phyloP scores from a whole-genome alignment of 331 rosid genomes.

The Telfairia occidentalis region DNA sequence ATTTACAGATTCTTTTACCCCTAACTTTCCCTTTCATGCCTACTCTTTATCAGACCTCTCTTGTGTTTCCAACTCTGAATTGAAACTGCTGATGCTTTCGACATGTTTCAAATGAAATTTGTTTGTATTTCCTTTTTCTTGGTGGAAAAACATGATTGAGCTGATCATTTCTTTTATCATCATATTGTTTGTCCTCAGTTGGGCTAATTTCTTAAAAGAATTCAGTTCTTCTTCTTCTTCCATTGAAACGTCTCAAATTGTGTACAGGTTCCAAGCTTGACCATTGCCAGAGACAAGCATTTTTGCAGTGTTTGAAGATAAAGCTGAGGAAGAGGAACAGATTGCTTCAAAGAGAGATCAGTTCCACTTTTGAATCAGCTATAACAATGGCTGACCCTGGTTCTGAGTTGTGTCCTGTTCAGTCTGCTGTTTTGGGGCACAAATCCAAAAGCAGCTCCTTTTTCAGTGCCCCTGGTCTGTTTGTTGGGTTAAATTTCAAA shows the following conservation, averaged over 20 bases:
- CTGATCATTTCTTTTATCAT: conserved; percentile 9
- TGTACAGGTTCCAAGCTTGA: conserved; percentile 18
- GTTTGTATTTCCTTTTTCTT: not conserved
- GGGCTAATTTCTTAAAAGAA: not conserved
- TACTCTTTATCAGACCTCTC: not conserved
- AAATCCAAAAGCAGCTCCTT: conserved; percentile 43
- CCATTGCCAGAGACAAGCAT: conserved; percentile 24
- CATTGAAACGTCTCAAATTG: conserved; percentile 12
- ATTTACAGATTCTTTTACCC: not conserved
- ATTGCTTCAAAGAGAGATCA: conserved; percentile 64
- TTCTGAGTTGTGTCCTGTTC: conserved; percentile 30
- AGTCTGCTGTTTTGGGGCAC: conserved; percentile 33
- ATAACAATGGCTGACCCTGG: conserved; percentile 32
- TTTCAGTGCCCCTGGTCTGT: conserved; percentile 56
- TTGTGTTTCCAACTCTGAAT: not conserved
- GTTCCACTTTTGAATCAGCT: conserved; percentile 33
- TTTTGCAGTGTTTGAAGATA: conserved; percentile 28
- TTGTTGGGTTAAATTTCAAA: conserved; percentile 55
- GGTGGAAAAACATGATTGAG: not conserved
- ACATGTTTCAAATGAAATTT: not conserved
- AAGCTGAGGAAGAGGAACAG: conserved; percentile 77
- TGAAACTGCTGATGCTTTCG: not conserved
- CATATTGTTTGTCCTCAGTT: not conserved
- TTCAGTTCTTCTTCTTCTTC: conserved; percentile 2
- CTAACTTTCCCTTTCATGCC: not conserved